Percentiles rank a stretch among this genome's conserved stretches.
phyloP scores from a whole-genome alignment of 164 flowering plant species.

The Protea cynaroides region DNA sequence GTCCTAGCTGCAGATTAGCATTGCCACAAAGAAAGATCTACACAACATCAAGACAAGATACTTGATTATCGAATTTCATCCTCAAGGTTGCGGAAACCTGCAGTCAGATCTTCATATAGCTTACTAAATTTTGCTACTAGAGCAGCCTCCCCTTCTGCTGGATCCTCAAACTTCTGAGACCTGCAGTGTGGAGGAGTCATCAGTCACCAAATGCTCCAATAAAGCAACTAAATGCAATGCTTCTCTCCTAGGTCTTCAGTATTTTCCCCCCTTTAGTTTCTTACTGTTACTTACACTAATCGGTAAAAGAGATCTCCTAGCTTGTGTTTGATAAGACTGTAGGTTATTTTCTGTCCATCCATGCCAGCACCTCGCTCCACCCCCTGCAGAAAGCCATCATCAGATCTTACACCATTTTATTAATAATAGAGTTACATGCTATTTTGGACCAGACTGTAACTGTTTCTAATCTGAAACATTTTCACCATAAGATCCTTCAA shows the following conservation, averaged over 20 bases:
- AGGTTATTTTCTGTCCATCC: constrained; percentile 96
- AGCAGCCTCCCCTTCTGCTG: constrained; percentile 91
- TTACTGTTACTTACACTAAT: constrained; percentile 62
- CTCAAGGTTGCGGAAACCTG: constrained; percentile 96
- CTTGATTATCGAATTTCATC: constrained; percentile 72
- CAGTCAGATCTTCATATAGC: constrained; percentile 79
- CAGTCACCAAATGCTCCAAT: not conserved
- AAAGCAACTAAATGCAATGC: not conserved
- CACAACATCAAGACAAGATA: not conserved
- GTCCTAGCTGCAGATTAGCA: not conserved
- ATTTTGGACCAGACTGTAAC: too few relatives aligned
- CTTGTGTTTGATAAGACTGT: constrained; percentile 82
- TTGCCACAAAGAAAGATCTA: not conserved
- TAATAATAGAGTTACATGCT: too few relatives aligned
- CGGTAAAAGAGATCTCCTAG: constrained; percentile 95
- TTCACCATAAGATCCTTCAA: too few relatives aligned
- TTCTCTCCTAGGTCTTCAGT: too few relatives aligned
- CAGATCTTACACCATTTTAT: not conserved
- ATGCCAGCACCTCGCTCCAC: constrained; percentile 95
- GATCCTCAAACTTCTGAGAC: constrained; percentile 98
- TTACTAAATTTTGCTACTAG: constrained; percentile 77
- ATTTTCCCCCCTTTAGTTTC: not conserved
- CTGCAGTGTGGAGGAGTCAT: constrained; percentile 29
- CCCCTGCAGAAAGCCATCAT: constrained; percentile 45
- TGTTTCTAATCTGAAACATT: too few relatives aligned